phyloP scores from a whole-genome alignment of 2,329 filamentous ascomycete genomes.

The Fusarium newnesense region DNA sequence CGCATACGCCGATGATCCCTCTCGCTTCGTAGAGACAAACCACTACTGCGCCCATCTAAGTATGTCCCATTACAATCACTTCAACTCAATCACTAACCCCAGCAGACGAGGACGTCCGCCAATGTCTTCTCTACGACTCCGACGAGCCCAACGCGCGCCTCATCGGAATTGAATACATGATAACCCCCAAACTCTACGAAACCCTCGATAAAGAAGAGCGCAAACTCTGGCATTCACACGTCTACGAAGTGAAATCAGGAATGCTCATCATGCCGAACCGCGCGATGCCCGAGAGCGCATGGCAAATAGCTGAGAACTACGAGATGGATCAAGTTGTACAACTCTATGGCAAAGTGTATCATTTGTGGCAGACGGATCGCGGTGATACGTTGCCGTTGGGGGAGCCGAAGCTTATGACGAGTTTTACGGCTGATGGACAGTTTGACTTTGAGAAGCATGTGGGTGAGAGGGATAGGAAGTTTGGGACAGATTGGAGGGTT shows the following conservation, averaged over 20 bases:
- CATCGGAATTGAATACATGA: conserved; percentile 91
- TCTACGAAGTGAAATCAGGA: conserved; percentile 79
- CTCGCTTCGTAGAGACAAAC: conserved; percentile 78
- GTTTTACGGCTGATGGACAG: conserved; percentile 61
- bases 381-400: conserved; percentile 69
- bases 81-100: conserved; percentile 51
- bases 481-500: conserved; percentile 56
- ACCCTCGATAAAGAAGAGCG: conserved; percentile 74
- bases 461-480: conserved; percentile 56
- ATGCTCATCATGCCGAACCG: conserved; percentile 83
- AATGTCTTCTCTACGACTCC: conserved; percentile 87
- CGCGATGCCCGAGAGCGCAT: conserved; percentile 66
- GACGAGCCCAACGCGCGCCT: conserved; percentile 73
- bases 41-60: conserved; percentile 86
- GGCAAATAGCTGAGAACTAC: conserved; percentile 80
- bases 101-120: conserved; percentile 71
- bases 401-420: conserved; percentile 65
- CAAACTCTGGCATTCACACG: conserved; percentile 81
- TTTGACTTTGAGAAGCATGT: conserved; percentile 58
- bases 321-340: conserved; percentile 83
- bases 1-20: conserved; percentile 78
- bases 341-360: conserved; percentile 85
- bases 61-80: neutral
- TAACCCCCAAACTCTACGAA: conserved; percentile 74
- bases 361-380: conserved; percentile 86